A percentile compares a stretch with the other conserved stretches of the same genome.
phyloP scores from a whole-genome alignment of 108 stramenopile species.

The Phaeodactylum tricornutum region DNA sequence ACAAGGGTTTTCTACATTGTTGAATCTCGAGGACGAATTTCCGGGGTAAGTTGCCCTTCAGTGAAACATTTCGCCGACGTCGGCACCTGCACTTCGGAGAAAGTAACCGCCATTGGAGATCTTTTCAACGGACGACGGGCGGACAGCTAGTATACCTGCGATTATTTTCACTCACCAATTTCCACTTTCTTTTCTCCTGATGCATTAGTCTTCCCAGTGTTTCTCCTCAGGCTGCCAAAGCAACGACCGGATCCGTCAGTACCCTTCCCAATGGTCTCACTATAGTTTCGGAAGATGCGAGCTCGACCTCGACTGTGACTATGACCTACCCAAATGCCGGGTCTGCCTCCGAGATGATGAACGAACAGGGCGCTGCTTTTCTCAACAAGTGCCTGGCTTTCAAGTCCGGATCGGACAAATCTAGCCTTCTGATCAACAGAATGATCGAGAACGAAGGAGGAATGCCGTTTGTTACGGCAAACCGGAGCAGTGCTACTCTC shows the following conservation, averaged over 20 bases:
- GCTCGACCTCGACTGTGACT: constrained; percentile 62
- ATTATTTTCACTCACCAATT: too few species aligned
- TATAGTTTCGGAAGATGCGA: constrained; percentile 68
- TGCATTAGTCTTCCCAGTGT: constrained; percentile 49
- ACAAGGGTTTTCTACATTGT: constrained; percentile 39
- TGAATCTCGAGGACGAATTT: constrained; percentile 48
- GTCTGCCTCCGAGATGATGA: constrained; percentile 49
- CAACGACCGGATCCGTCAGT: constrained; percentile 50
- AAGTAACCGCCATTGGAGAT: too few species aligned
- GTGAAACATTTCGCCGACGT: too few species aligned
- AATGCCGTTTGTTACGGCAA: constrained; percentile 48
- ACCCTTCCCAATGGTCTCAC: constrained; percentile 67
- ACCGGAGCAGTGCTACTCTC: constrained; percentile 56
- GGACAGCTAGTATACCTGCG: too few species aligned
- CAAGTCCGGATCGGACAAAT: constrained; percentile 69
- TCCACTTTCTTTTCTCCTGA: too few species aligned
- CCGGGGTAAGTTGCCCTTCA: constrained; percentile 41
- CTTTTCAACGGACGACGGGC: too few species aligned
- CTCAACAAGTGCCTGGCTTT: constrained; percentile 74
- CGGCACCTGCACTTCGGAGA: too few species aligned
- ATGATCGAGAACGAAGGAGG: constrained; percentile 75
- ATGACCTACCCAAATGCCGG: constrained; percentile 82
- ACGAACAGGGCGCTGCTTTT: constrained; percentile 71
- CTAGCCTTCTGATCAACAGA: constrained; percentile 53
- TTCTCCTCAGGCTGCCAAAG: constrained; percentile 47